Evolutionary conservation across 129 eudicot species (phyloP).

Genomic region (Helianthus annuus): DNA sequence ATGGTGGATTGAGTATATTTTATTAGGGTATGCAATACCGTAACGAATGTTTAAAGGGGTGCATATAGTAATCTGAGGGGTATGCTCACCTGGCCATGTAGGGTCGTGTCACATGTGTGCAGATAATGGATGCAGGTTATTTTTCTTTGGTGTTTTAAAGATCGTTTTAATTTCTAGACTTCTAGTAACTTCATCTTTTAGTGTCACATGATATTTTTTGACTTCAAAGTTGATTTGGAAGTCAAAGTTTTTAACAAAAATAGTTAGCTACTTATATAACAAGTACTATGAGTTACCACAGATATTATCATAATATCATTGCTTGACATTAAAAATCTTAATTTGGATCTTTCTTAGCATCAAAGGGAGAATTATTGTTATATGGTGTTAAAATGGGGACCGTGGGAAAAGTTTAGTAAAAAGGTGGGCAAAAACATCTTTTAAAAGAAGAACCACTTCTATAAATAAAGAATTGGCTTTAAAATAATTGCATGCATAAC

Average conservation of each 20-base stretch:
- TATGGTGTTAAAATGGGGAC: conserved; percentile 23
- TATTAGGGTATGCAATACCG: neutral
- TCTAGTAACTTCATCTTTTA: neutral
- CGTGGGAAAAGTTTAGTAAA: conserved; percentile 10
- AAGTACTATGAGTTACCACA: neutral
- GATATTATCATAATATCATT: neutral
- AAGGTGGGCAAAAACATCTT: conserved; percentile 17
- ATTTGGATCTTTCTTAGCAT: conserved; percentile 20
- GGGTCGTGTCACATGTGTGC: no score
- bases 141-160: no score
- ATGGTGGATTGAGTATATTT: neutral
- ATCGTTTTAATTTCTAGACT: no score
- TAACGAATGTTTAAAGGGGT: neutral
- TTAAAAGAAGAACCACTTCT: conserved; percentile 29
- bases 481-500: conserved; percentile 12
- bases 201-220: neutral
- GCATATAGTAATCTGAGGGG: neutral
- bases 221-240: neutral
- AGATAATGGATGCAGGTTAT: no score
- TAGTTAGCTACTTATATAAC: neutral
- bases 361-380: conserved; percentile 15
- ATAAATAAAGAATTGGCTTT: conserved; percentile 11
- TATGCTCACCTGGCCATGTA: neutral
- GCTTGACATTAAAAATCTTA: neutral
- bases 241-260: neutral